Evolutionary conservation across 805 yeast genomes (phyloP).

Genomic region (Metahyphopichia silvanorum): DNA sequence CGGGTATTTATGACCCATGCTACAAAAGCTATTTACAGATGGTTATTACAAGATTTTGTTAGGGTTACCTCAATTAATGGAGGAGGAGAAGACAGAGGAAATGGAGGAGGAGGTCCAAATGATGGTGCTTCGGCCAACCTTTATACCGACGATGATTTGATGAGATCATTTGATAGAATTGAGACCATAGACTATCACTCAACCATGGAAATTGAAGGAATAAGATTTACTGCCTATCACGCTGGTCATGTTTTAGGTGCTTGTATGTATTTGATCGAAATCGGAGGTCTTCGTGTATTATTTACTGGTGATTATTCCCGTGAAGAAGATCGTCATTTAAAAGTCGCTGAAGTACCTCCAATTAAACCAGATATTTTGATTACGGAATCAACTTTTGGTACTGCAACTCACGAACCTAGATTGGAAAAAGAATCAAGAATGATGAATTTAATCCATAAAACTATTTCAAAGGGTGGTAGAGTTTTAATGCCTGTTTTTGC

Average conservation of each 20-base stretch:
- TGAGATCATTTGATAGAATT: constrained; percentile 81
- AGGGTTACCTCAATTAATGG: constrained; percentile 68
- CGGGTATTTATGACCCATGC: constrained; percentile 99
- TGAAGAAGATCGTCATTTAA: constrained; percentile 92
- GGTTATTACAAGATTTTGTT: constrained; percentile 93
- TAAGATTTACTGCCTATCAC: constrained; percentile 94
- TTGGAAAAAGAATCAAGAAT: constrained; percentile 78
- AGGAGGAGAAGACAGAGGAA: constrained; percentile 39
- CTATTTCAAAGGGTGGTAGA: constrained; percentile 84
- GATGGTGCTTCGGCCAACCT: constrained; percentile 42
- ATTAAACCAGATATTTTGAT: constrained; percentile 82
- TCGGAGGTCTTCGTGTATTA: constrained; percentile 83
- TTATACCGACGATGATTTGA: constrained; percentile 87
- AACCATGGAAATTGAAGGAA: constrained; percentile 90
- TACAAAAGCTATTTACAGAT: constrained; percentile 94
- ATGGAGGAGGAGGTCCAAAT: constrained; percentile 8
- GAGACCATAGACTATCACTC: constrained; percentile 96
- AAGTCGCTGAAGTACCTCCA: constrained; percentile 92
- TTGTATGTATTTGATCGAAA: constrained; percentile 94
- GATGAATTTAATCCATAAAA: constrained; percentile 78
- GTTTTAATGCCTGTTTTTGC: constrained; percentile 94
- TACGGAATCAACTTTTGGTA: constrained; percentile 96
- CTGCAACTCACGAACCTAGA: constrained; percentile 94
- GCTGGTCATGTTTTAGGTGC: constrained; percentile 99
- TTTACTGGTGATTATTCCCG: constrained; percentile 98